Evolutionary conservation across 2,329 filamentous ascomycete species (phyloP), one percentile per base, ranked within the genome.

Genomic region (Fusarium multiceps): DNA sequence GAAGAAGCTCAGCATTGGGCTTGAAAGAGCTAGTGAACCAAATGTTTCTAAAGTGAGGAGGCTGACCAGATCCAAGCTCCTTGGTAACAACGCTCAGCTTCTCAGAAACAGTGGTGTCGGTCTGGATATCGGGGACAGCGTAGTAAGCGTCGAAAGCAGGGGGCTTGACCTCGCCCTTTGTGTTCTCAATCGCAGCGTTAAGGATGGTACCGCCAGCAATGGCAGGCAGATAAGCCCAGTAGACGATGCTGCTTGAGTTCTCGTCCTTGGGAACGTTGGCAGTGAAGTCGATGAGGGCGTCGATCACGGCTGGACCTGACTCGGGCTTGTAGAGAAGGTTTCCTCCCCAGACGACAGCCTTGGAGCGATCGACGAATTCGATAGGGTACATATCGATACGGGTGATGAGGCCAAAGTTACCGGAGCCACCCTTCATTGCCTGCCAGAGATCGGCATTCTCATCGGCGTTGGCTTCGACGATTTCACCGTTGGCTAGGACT

Each of bases 351-450:
- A 79, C 69, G 4, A 71, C 69, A 3, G 76, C 76, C 9, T 72
- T 73, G 6, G 46, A 41, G 3, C 68, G 66, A 55, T 77, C 71
- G 7, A 58, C 69, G 21, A 75, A 77, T 23, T 76, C 74, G 14
- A 79, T 78, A 13, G 76, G 68, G n/a, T 72, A 66, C 74, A 80
- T 67, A 25, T 79, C 77, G 21, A 78, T 74, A 23, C 75, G 71
- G 6, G 82, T 80, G 18, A 80, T 74, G 11, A 82, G 72, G 11
- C 82, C 83, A 18, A 84, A 81, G 67, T 86, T 86, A 59, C 79
- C 81, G 14, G 79, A 78, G n/a, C 83, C 83, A 7, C 84, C 85
- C 48, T 84, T 82, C 21, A 86, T 75, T 55, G 51, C 67, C 68
- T 78, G 79, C 74, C 78, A 86, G 4, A 87, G 78, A 57, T 86